Evolutionary conservation across 345 rosid species (phyloP).

Genomic region (Iberis pinnata): DNA sequence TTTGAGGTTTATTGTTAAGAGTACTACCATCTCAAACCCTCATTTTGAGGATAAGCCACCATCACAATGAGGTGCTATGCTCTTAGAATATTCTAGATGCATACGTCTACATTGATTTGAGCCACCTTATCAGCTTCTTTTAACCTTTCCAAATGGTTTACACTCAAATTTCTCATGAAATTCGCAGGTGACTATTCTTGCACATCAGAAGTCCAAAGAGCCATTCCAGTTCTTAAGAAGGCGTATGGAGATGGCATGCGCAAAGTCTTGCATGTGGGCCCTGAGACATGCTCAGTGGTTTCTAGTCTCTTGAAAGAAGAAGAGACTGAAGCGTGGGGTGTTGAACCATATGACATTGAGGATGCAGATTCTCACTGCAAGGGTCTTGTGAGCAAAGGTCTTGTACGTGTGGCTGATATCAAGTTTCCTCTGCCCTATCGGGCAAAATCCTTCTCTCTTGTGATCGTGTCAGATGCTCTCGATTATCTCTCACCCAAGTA

Average conservation of each 20-base stretch:
- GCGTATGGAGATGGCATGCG: constrained; percentile 90
- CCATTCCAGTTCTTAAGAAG: constrained; percentile 65
- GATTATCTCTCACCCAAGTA: constrained; percentile 92
- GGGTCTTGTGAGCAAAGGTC: constrained; percentile 67
- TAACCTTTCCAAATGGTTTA: too few species aligned
- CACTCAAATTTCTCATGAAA: too few species aligned
- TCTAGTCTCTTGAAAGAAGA: constrained; percentile 75
- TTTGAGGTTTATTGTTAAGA: too few species aligned
- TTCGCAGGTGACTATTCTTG: constrained; percentile 82
- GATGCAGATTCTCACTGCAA: constrained; percentile 85
- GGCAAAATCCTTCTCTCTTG: constrained; percentile 87
- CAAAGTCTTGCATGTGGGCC: constrained; percentile 91
- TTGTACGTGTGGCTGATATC: constrained; percentile 89
- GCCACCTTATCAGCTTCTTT: background rate
- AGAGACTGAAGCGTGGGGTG: constrained; percentile 95
- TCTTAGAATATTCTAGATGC: background rate
- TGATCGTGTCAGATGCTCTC: constrained; percentile 84
- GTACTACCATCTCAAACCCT: too few species aligned
- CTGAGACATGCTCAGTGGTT: constrained; percentile 87
- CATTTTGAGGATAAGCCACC: too few species aligned
- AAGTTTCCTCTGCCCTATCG: constrained; percentile 84
- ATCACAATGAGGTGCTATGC: too few species aligned
- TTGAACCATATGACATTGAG: constrained; percentile 94
- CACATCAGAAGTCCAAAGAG: constrained; percentile 75
- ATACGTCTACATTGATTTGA: background rate